These are phyloP conservation scores for Annulohypoxylon maeteangense DNA, from an alignment of 495 filamentous ascomycete genomes.

Conservation along the genomic window DNA sequence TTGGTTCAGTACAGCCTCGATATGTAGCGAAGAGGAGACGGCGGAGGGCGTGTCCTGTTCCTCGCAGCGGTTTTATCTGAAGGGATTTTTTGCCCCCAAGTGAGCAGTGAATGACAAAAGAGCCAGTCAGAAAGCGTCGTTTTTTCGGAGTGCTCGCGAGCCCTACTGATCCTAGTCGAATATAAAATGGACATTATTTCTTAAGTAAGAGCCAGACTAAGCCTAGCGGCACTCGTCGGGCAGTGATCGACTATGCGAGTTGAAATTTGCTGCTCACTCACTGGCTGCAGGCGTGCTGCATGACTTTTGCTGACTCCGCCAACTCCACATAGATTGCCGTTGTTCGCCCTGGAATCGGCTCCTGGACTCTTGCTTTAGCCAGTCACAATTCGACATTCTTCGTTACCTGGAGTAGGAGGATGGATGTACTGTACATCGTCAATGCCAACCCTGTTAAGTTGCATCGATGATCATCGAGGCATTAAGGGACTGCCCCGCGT, in stretches of 20 bases:
- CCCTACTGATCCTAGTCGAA: constrained; percentile 25
- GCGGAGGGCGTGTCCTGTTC: neutral
- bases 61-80: neutral
- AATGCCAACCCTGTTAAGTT: constrained; percentile 32
- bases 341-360: constrained; percentile 36
- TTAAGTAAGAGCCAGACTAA: constrained; percentile 33
- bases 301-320: constrained; percentile 44
- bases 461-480: constrained; percentile 39
- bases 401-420: constrained; percentile 29
- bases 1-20: constrained; percentile 7
- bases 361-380: constrained; percentile 23
- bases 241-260: constrained; percentile 36
- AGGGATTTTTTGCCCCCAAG: constrained; percentile 10
- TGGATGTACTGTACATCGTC: constrained; percentile 29
- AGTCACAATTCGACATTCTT: constrained; percentile 34
- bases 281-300: constrained; percentile 40
- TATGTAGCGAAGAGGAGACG: neutral
- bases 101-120: neutral
- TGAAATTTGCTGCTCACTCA: constrained; percentile 36
- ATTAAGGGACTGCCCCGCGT: constrained; percentile 41
- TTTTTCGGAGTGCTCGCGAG: neutral
- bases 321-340: constrained; percentile 36
- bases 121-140: constrained; percentile 13
- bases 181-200: constrained; percentile 35
- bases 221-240: constrained; percentile 25